phyloP scores from a whole-genome alignment of 192 early-diverging fungal genomes.

The Umbelopsis isabellina region DNA sequence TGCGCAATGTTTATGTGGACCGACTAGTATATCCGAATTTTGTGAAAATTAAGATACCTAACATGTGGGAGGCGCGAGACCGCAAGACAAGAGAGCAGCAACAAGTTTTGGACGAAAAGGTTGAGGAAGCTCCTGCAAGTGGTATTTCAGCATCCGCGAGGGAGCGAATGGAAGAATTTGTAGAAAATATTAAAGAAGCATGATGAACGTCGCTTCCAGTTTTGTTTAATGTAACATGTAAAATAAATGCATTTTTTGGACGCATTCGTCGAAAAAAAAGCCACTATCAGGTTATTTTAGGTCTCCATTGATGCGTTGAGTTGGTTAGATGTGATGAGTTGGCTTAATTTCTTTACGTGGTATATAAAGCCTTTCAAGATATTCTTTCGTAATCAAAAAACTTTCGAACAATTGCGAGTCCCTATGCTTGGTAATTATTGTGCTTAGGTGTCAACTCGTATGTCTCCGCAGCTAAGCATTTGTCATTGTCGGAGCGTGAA shows the following conservation, averaged over 20 bases:
- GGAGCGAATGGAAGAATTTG: constrained; percentile 39
- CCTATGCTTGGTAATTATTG: too few relatives aligned
- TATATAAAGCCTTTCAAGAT: too few relatives aligned
- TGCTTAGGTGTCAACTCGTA: too few relatives aligned
- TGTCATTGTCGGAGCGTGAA: constrained; percentile 1
- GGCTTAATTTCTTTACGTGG: too few relatives aligned
- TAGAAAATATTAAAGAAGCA: constrained; percentile 36
- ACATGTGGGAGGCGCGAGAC: constrained; percentile 53
- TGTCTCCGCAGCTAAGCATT: not conserved
- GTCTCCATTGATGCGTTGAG: too few relatives aligned
- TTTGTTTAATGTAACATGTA: not conserved
- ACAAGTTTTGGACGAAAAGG: constrained; percentile 1
- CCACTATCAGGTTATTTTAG: too few relatives aligned
- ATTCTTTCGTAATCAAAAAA: too few relatives aligned
- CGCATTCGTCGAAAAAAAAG: too few relatives aligned
- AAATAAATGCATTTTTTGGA: too few relatives aligned
- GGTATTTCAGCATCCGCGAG: constrained; percentile 17
- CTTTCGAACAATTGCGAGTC: too few relatives aligned
- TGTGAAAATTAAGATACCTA: constrained; percentile 65
- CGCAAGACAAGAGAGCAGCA: constrained; percentile 26
- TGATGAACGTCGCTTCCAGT: not conserved
- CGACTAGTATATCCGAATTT: constrained; percentile 78
- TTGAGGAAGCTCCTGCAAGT: not conserved
- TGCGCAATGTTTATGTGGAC: constrained; percentile 71
- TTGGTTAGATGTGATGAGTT: too few relatives aligned